Percentiles rank a stretch among this genome's conserved stretches.
phyloP scores from a whole-genome alignment of 2,329 filamentous ascomycete species.

The Diaporthe caulivora region DNA sequence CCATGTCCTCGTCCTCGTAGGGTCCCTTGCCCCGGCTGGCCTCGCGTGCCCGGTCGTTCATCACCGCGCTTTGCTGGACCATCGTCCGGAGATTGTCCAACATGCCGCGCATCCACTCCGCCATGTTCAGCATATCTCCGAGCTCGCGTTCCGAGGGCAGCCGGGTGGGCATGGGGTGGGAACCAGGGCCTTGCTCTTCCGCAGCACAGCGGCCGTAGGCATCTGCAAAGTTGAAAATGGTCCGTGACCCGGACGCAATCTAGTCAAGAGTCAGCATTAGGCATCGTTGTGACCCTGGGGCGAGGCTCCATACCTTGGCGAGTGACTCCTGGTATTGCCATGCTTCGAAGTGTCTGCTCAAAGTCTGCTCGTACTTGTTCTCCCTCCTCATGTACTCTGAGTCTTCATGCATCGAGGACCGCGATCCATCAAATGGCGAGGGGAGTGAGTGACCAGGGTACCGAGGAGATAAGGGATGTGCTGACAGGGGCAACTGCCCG shows the following conservation, averaged over 20 bases:
- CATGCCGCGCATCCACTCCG: conserved; percentile 64
- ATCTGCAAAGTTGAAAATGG: conserved; percentile 69
- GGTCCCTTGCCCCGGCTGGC: conserved; percentile 61
- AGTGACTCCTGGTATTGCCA: conserved; percentile 67
- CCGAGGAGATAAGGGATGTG: conserved; percentile 65
- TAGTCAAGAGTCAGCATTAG: conserved; percentile 45
- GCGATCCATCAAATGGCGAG: conserved; percentile 60
- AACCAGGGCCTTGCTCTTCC: conserved; percentile 62
- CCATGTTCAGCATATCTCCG: conserved; percentile 65
- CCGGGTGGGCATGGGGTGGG: conserved; percentile 65
- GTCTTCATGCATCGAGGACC: conserved; percentile 60
- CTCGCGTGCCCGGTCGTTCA: conserved; percentile 65
- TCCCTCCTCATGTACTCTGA: conserved; percentile 53
- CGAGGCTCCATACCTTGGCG: conserved; percentile 55
- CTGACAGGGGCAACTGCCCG: conserved; percentile 61
- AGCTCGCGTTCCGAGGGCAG: conserved; percentile 69
- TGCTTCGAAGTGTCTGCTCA: conserved; percentile 63
- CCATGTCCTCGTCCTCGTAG: conserved; percentile 71
- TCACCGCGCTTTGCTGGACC: conserved; percentile 62
- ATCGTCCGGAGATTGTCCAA: conserved; percentile 66
- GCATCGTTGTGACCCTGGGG: background rate
- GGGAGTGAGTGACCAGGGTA: conserved; percentile 57
- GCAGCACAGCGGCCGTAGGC: conserved; percentile 66
- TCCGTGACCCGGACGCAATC: conserved; percentile 65
- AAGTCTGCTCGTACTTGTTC: conserved; percentile 56